Conservation (phyloP, 2,329 filamentous ascomycete species). For the Boeremia exigua region DNA sequence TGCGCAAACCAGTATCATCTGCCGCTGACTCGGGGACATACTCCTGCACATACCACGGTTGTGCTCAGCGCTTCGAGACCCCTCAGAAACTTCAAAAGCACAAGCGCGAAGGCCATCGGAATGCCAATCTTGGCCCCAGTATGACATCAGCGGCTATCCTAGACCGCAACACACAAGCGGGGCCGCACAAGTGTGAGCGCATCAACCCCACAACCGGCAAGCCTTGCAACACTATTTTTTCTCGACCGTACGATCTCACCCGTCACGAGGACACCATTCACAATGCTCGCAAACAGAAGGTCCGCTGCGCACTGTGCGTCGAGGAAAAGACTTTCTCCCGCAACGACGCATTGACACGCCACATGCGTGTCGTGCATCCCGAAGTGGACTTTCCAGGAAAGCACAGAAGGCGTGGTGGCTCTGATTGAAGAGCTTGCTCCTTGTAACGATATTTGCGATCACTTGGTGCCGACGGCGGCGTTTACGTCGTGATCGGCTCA, state of each 20-base stretch:
- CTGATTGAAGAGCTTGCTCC: conserved; percentile 30
- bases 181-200: conserved; percentile 89
- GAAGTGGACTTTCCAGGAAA: conserved; percentile 83
- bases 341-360: conserved; percentile 90
- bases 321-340: conserved; percentile 98
- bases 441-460: neutral
- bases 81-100: conserved; percentile 89
- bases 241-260: conserved; percentile 93
- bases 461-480: neutral
- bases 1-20: conserved; percentile 66
- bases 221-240: conserved; percentile 93
- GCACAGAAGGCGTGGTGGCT: conserved; percentile 52
- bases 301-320: conserved; percentile 88
- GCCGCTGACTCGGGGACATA: conserved; percentile 85
- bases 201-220: conserved; percentile 96
- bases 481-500: neutral
- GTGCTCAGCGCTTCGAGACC: conserved; percentile 85
- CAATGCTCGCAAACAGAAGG: conserved; percentile 92
- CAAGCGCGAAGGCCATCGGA: conserved; percentile 88
- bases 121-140: conserved; percentile 49
- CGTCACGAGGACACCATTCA: conserved; percentile 98
- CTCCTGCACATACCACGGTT: conserved; percentile 94
- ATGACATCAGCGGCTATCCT: conserved; percentile 63
- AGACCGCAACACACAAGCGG: conserved; percentile 82
- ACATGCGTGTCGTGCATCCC: conserved; percentile 92